These are phyloP conservation scores for Naumovozyma baii DNA, from an alignment of 805 yeast genomes.

Conservation along the genomic window DNA sequence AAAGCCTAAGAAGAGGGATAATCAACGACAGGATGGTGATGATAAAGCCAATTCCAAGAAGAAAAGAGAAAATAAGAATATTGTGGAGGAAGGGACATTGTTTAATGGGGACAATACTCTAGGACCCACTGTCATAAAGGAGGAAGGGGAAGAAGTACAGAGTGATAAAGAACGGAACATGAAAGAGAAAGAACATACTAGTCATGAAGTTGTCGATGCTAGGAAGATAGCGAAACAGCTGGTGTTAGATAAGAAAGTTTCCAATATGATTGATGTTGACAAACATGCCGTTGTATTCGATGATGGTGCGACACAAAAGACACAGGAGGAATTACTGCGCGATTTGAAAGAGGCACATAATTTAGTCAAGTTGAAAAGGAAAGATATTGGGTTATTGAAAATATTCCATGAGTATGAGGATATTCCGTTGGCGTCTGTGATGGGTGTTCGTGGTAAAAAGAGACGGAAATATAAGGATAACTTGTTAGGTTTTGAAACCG, in stretches of 20 bases:
- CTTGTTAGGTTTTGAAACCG: constrained; percentile 29
- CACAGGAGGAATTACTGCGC: constrained; percentile 17
- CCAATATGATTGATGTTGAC: background rate
- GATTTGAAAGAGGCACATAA: constrained; percentile 19
- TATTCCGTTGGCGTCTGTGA: constrained; percentile 28
- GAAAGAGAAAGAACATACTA: background rate
- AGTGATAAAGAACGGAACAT: background rate
- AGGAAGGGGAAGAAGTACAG: too few relatives aligned
- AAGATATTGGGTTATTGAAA: constrained; percentile 26
- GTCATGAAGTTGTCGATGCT: background rate
- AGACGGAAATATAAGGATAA: constrained; percentile 27
- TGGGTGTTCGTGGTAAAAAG: constrained; percentile 31
- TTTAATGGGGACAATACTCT: too few relatives aligned
- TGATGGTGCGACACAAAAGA: constrained; percentile 6
- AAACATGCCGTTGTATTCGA: constrained; percentile 1
- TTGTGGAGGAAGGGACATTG: too few relatives aligned
- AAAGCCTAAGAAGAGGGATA: too few relatives aligned
- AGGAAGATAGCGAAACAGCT: background rate
- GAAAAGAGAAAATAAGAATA: background rate
- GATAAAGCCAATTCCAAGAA: background rate
- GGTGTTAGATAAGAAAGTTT: background rate
- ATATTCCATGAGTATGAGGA: constrained; percentile 29
- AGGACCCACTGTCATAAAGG: too few relatives aligned
- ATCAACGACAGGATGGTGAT: too few relatives aligned
- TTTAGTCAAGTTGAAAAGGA: constrained; percentile 15